Evolutionary conservation across 192 early-diverging fungal species (phyloP).

Genomic region (Chytriomyces sp.): DNA sequence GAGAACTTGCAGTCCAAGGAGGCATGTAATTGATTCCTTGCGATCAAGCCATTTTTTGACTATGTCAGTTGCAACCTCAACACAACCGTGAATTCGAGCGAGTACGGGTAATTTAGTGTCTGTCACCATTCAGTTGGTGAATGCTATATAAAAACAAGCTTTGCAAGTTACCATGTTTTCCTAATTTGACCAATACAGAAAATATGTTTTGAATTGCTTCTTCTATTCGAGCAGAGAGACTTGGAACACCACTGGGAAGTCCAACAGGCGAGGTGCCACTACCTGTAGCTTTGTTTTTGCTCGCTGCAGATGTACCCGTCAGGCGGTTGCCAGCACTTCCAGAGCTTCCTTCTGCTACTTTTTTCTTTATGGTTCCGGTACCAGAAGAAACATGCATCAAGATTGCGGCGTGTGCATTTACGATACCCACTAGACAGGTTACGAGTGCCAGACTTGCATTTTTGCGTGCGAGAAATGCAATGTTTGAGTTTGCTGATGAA

Average conservation of each 20-base stretch:
- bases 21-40: conserved; percentile 29
- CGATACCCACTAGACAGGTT: conserved; percentile 21
- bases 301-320: no score
- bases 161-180: conserved; percentile 39
- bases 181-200: conserved; percentile 37
- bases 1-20: conserved; percentile 39
- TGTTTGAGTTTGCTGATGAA: conserved; percentile 30
- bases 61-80: conserved; percentile 38
- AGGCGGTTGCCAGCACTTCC: no score
- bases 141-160: background rate
- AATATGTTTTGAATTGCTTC: conserved; percentile 45
- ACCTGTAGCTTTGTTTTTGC: no score
- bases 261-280: no score
- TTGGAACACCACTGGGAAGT: conserved; percentile 18
- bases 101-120: conserved; percentile 46
- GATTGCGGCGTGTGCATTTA: no score
- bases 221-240: conserved; percentile 33
- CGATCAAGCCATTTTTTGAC: conserved; percentile 42
- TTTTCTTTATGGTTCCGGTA: no score
- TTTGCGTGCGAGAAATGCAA: conserved; percentile 37
- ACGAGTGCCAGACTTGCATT: conserved; percentile 23
- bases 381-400: no score
- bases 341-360: no score
- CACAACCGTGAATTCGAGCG: conserved; percentile 40
- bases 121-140: conserved; percentile 10